Base-by-base conservation (phyloP, 306 rosid genomes). In the Cucumis cinereus region DNA sequence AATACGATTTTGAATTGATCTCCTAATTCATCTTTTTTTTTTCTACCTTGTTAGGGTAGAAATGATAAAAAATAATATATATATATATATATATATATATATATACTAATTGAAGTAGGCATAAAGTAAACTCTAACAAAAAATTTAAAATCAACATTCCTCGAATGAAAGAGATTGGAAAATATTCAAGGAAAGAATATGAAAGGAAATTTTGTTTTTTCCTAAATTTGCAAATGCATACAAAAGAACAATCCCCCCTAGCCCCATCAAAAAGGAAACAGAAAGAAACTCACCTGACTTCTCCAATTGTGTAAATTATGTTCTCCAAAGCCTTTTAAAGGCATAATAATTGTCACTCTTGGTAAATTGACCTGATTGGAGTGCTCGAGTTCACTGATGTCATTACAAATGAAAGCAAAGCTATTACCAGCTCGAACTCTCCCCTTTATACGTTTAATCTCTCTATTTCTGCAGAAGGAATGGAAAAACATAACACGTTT, bases 251-350 rank as follows among this genome's bases (percentile, higher is more conserved):
- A 68, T 33, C 11, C 74, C 73, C 53, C 8, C 4, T 0, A 33
- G 13, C 55, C 36, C 41, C n/a, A 41, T 67, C 20, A 10, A 22
- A 69, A 26, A 24, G 30, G 14, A 17, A 45, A 45, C 26, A 47
- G 30, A 20, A 76, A 59, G 69, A 33, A 59, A 59, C 84, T 87
- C 82, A 92, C 99, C 96, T 94, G 99, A 81, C 88, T 90, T 81
- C 86, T 90, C 99, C 99, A 95, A 40, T 95, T 95, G 79, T 89
- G 97, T 69, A 92, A 86, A 83, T 95, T 95, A 87, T 95, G 99
- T 82, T 95, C 99, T 73, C 99, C 99, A 87, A 89, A 95, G 20
- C 99, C 99, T 81, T 95, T 95, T 71, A 95, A 82, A 45, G 99
- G 99, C 99, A 95, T 92, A 60, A 92, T 84, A 78, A 92, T 81